Evolutionary conservation across 2,329 filamentous ascomycete genomes (phyloP).

Genomic region (Talaromyces piceae): DNA sequence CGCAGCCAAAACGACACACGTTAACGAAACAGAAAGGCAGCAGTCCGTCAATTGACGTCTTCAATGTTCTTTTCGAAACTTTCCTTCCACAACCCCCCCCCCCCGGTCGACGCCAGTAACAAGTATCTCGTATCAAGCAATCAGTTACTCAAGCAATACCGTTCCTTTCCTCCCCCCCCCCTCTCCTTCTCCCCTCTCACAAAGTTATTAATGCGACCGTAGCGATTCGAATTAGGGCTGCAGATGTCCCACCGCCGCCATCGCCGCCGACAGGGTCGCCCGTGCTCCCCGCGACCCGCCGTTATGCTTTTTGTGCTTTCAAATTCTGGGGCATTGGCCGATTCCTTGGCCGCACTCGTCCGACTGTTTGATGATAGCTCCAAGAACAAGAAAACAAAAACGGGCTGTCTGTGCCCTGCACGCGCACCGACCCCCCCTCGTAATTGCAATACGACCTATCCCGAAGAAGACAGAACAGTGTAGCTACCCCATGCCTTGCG

Average conservation of each 20-base stretch:
- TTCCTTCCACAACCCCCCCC: too few relatives aligned
- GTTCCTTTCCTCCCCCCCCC: background rate
- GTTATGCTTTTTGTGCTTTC: background rate
- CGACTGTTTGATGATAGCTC: background rate
- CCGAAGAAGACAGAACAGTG: background rate
- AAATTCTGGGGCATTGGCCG: background rate
- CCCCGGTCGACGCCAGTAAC: background rate
- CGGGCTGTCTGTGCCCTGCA: background rate
- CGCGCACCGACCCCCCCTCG: background rate
- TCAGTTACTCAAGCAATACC: background rate
- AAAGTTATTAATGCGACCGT: background rate
- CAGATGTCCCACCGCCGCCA: too few relatives aligned
- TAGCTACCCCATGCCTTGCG: background rate
- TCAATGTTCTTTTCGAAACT: background rate
- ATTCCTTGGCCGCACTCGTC: background rate
- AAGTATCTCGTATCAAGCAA: background rate
- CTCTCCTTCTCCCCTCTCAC: background rate
- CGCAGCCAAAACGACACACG: background rate
- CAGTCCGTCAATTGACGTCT: background rate
- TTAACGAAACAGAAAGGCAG: background rate
- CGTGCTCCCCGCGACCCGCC: background rate
- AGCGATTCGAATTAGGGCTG: slow-evolving; percentile 12
- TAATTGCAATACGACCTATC: background rate
- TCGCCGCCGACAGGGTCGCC: background rate
- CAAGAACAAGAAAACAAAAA: too few relatives aligned